A percentile compares a stretch with the other conserved stretches of the same genome.
These are phyloP conservation scores for Pseudogymnoascus sp. DNA, from an alignment of 2,329 filamentous ascomycete species.

Conservation along the genomic window DNA sequence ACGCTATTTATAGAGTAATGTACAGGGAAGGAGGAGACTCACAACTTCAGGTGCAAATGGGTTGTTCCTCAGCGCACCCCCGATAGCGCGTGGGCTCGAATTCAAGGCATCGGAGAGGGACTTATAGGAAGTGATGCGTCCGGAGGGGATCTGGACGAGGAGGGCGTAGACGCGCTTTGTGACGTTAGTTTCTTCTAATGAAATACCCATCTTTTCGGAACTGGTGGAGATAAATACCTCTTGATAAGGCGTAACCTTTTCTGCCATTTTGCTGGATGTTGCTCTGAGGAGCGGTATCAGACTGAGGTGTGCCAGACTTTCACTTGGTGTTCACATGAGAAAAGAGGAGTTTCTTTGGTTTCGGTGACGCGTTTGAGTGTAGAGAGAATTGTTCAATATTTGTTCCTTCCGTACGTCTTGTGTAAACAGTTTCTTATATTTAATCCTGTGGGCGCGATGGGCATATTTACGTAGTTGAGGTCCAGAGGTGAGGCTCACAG, in stretches of 20 bases:
- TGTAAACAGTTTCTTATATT: neutral
- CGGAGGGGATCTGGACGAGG: conserved; percentile 52
- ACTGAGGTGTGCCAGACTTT: neutral
- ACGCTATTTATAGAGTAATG: neutral
- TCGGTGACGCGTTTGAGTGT: too few relatives aligned
- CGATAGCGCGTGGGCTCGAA: conserved; percentile 56
- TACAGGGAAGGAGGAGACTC: conserved; percentile 17
- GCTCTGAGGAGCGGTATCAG: neutral
- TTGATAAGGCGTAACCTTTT: neutral
- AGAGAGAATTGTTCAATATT: neutral
- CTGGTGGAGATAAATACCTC: neutral
- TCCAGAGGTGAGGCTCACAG: neutral
- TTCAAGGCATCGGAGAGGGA: conserved; percentile 47
- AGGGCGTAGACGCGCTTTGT: conserved; percentile 42
- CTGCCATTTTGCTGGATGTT: neutral
- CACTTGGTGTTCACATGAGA: neutral
- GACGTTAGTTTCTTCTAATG: neutral
- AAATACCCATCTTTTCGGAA: neutral
- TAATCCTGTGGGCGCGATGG: neutral
- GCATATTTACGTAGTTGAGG: neutral
- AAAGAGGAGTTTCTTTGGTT: neutral
- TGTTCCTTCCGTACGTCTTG: neutral
- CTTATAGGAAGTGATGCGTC: conserved; percentile 53
- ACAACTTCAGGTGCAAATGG: conserved; percentile 56
- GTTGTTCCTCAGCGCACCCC: conserved; percentile 52